These are phyloP conservation scores for Chalciporus piperatoides DNA, from an alignment of 1,284 basidiomycete species.

Conservation along the genomic window DNA sequence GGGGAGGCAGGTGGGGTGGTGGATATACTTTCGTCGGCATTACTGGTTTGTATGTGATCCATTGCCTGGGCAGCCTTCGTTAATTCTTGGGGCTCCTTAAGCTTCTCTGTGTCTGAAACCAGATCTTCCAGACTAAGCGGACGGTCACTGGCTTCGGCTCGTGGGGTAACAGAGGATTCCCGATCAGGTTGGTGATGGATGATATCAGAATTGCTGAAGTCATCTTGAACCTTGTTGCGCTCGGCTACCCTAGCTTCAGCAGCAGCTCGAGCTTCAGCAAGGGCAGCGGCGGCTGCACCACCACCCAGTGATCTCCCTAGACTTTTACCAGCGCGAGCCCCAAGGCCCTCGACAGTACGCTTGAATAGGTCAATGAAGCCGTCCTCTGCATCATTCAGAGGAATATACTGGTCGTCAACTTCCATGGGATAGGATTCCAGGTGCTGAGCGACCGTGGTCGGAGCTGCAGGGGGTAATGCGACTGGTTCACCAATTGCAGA, in stretches of 20 bases:
- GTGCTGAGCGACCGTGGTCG: not conserved
- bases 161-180: slow-evolving; percentile 12
- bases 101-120: slow-evolving; percentile 2
- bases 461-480: not conserved
- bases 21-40: slow-evolving; percentile 37
- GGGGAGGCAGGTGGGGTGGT: slow-evolving; percentile 62
- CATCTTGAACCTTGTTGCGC: slow-evolving; percentile 47
- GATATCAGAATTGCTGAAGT: slow-evolving; percentile 30
- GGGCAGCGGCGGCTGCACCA: slow-evolving; percentile 49
- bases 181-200: slow-evolving; percentile 5
- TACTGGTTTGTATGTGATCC: not conserved
- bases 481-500: slow-evolving; percentile 9
- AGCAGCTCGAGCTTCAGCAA: slow-evolving; percentile 66
- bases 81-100: not conserved
- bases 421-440: slow-evolving; percentile 15
- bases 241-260: slow-evolving; percentile 69
- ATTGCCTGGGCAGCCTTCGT: not conserved
- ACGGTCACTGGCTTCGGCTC: slow-evolving; percentile 3
- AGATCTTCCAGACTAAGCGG: slow-evolving; percentile 31
- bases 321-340: slow-evolving; percentile 58
- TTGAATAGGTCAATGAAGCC: slow-evolving; percentile 61
- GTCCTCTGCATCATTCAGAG: slow-evolving; percentile 29
- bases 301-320: slow-evolving; percentile 59
- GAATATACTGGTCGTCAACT: slow-evolving; percentile 14
- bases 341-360: slow-evolving; percentile 62